Evolutionary conservation across 768 basidiomycete genomes (phyloP).

Genomic region (Kwoniella dejecticola): DNA sequence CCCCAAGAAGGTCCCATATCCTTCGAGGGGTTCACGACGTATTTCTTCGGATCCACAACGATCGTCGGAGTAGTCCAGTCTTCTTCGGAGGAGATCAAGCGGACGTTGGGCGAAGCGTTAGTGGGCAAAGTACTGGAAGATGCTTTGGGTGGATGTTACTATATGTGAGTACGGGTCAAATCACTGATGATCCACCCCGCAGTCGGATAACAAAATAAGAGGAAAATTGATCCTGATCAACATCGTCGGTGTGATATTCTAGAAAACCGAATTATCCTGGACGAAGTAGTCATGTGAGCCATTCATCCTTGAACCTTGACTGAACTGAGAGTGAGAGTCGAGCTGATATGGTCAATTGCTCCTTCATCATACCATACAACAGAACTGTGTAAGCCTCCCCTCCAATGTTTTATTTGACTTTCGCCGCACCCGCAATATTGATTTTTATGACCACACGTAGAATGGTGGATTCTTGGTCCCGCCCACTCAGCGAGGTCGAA

Average conservation of each 20-base stretch:
- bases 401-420: background rate
- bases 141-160: conserved; percentile 64
- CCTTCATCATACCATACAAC: too few relatives aligned
- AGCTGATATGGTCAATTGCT: too few relatives aligned
- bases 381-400: conserved; percentile 42
- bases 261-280: conserved; percentile 74
- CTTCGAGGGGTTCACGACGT: conserved; percentile 66
- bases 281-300: conserved; percentile 80
- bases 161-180: conserved; percentile 39
- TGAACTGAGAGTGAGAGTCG: too few relatives aligned
- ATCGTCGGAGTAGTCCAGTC: conserved; percentile 64
- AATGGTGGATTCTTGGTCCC: conserved; percentile 88
- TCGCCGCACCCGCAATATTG: too few relatives aligned
- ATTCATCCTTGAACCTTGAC: background rate
- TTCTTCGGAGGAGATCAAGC: conserved; percentile 17
- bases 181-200: too few relatives aligned
- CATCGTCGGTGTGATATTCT: background rate
- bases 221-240: background rate
- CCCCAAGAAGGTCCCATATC: conserved; percentile 69
- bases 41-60: conserved; percentile 77
- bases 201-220: too few relatives aligned
- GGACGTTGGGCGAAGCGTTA: conserved; percentile 41
- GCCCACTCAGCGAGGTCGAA: conserved; percentile 63
- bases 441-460: conserved; percentile 56
- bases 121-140: conserved; percentile 52